Base-by-base conservation (phyloP, 2,329 filamentous ascomycete species). In the Sclerotiophoma versabilis region DNA sequence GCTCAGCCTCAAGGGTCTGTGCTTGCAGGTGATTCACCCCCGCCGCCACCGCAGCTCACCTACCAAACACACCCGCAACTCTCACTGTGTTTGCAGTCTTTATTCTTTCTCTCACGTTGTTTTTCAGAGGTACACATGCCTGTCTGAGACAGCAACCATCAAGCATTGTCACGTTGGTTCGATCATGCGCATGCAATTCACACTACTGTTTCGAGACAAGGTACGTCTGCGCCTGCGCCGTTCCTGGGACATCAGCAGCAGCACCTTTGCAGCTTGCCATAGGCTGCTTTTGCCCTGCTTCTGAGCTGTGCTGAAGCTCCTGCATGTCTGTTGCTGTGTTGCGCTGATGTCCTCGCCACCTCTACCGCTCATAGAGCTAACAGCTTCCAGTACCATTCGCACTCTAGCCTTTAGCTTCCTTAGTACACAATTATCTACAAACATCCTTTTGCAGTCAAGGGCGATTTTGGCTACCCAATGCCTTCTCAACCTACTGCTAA, bases 401-500 rank as follows among this genome's bases (percentile, higher is more conserved):
- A 32, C 36, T 59, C 32, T 68, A 66, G 62, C 58, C 36, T 36
- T 39, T 17, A 20, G 32, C 53, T 45, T 41, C 27, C 44, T n/a
- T 37, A 36, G 38, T 17, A 54, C 44, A 51, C 51, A 10, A 17
- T 20, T 43, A 43, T 12, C 43, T 33, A 17, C 33, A 17, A 38
- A 11, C 11, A n/a, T 29, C n/a, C 30, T 45, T 23, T 17, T 30
- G 32, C 23, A 29, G 27, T 23, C n/a, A 14, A 17, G 7, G 34
- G 14, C 20, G 36, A 41, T 44, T 9, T 32, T 15, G 32, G 38
- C 17, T 15, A 19, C 36, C 49, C 51, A 50, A 76, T 76, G 73
- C 71, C 70, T 58, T 69, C 69, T 37, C 65, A 68, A 51, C 69
- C 72, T 14, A 55, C 67, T 38, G 68, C 72, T 47, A 73, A 72